Base-by-base conservation (phyloP, 2,329 filamentous ascomycete species). In the Mycosphaerelloides madeirae region DNA sequence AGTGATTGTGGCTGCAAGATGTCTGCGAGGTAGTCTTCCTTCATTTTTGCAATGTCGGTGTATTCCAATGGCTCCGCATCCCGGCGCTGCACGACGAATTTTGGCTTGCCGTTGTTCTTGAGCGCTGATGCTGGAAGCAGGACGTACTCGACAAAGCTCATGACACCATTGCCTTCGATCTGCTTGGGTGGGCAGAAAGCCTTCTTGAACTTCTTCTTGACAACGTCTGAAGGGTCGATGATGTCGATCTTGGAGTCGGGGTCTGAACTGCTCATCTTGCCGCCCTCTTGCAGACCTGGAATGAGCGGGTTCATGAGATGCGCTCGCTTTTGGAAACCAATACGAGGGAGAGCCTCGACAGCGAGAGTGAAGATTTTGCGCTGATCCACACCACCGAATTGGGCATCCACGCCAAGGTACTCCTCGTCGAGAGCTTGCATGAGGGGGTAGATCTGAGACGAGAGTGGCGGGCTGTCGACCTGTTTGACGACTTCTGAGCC, bases 401-500 rank as follows among this genome's bases (percentile, higher is more conserved):
- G 88, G 2, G 80, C 84, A 65, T 98, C 91, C 3, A 90, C 87
- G 45, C 82, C 82, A 3, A 98, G 74, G 73, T 96, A 82, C 71
- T 93, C 78, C 70, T 97, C 91, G 61, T 97, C 91, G 36, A 97
- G 72, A 1, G 86, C 86, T 69, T 97, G 93, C 69, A 98, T 83
- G 37, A 94, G 75, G 1, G 87, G 87, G 73, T 94, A 94, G 50
- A 91, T 77, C 11, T 91, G 74, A 1, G 86, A 87, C 44, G 78
- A 81, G 43, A 94, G 65, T 3, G 84, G 79, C 8, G 84, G 79
- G 60, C 91, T 89, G 44, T 80, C 78, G 3, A 84, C 81, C 72
- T 97, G 89, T 76, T 97, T 97, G 54, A 98, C 91, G 6, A 97
- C 81, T 68, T 97, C 93, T 1, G 88, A 86, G 31, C 91, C 91